Conservation (phyloP, 2,329 filamentous ascomycete species). For the Sclerotinia minor region DNA sequence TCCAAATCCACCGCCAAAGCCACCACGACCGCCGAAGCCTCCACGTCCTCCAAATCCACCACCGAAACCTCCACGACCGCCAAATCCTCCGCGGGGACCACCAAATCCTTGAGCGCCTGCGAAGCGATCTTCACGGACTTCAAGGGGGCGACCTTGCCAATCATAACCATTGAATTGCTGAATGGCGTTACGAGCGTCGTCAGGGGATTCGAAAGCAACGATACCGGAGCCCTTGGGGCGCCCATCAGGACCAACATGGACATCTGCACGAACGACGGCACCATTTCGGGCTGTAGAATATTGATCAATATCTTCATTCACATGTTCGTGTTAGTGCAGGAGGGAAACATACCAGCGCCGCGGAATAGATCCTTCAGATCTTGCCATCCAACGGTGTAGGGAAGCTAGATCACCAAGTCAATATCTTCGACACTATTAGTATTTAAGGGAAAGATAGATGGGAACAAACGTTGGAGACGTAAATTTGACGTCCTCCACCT, state of each 20-base stretch:
- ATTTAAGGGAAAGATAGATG: conserved; percentile 38
- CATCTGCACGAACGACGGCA: conserved; percentile 88
- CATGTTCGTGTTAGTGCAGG: conserved; percentile 36
- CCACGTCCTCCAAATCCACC: conserved; percentile 59
- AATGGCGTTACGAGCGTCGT: conserved; percentile 94
- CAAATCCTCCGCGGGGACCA: conserved; percentile 48
- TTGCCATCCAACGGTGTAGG: conserved; percentile 97
- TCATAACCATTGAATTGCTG: conserved; percentile 98
- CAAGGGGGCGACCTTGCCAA: conserved; percentile 90
- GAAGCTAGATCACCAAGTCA: conserved; percentile 65
- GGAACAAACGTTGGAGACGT: conserved; percentile 93
- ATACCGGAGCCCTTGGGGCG: conserved; percentile 96
- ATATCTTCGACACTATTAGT: conserved; percentile 40
- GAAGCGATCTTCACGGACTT: conserved; percentile 95
- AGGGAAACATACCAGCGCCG: conserved; percentile 77
- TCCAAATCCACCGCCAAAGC: conserved; percentile 51
- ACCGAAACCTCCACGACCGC: conserved; percentile 47
- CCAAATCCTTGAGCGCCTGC: conserved; percentile 59
- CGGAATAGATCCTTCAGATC: conserved; percentile 98
- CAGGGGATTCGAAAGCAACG: conserved; percentile 90
- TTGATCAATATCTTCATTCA: conserved; percentile 33
- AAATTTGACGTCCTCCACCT: conserved; percentile 83
- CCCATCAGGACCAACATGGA: conserved; percentile 87
- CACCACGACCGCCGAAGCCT: conserved; percentile 59
- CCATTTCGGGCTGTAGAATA: conserved; percentile 59